A percentile compares a stretch with the other conserved stretches of the same genome.
Conservation (phyloP, 139 green algal genomes). For the Diplosphaera chodatii region DNA sequence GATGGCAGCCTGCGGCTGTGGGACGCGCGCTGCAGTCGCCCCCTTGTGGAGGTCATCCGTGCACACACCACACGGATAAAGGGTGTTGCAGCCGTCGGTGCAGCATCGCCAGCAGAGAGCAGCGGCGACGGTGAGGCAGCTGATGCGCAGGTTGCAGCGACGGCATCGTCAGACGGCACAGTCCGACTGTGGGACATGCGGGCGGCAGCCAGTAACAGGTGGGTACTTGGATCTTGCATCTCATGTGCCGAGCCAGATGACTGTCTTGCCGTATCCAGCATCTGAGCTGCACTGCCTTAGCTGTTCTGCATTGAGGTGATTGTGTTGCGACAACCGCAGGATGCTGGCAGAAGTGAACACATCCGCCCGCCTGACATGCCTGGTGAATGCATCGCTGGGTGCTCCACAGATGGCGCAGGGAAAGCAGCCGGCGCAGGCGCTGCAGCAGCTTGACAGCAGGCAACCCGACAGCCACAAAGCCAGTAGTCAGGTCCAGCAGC, state of each 20-base stretch:
- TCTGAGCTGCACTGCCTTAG: too few relatives aligned
- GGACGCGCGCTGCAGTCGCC: constrained; percentile 21
- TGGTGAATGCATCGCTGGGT: background rate
- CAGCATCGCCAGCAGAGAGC: background rate
- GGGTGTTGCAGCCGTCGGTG: constrained; percentile 23
- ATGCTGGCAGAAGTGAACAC: background rate
- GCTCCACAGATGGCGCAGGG: background rate
- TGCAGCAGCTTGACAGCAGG: too few relatives aligned
- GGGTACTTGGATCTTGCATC: too few relatives aligned
- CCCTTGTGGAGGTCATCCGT: background rate
- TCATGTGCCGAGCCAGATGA: too few relatives aligned
- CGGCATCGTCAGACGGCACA: constrained; percentile 55
- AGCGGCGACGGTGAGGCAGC: too few relatives aligned
- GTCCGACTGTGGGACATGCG: constrained; percentile 63
- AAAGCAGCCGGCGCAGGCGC: background rate
- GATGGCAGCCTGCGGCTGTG: constrained; percentile 41
- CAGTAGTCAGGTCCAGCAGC: too few relatives aligned
- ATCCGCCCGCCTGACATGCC: constrained; percentile 4
- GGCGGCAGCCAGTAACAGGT: background rate
- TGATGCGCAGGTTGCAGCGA: constrained; percentile 24
- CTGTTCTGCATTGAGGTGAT: too few relatives aligned
- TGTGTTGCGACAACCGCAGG: too few relatives aligned
- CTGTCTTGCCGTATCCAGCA: too few relatives aligned
- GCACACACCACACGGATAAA: constrained; percentile 39
- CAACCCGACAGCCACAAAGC: too few relatives aligned